phyloP scores from a whole-genome alignment of 2,329 filamentous ascomycete genomes.

The Westerdykella aurantiaca region DNA sequence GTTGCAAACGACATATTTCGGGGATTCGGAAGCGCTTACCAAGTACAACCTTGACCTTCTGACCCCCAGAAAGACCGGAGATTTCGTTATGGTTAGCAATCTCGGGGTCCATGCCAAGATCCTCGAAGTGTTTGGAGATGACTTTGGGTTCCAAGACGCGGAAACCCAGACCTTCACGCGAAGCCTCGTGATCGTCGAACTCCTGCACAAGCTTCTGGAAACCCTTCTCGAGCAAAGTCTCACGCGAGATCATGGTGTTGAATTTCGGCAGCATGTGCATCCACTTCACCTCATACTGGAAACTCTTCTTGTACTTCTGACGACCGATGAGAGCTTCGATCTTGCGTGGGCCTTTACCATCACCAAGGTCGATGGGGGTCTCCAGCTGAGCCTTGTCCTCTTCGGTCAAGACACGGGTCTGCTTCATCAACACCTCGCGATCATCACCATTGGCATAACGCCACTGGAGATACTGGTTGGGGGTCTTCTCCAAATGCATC shows the following conservation, averaged over 20 bases:
- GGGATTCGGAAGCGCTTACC: slow-evolving; percentile 54
- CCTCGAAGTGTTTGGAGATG: slow-evolving; percentile 97
- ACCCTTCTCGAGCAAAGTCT: slow-evolving; percentile 78
- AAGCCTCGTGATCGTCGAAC: slow-evolving; percentile 97
- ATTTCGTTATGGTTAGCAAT: slow-evolving; percentile 99
- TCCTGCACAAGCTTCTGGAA: slow-evolving; percentile 94
- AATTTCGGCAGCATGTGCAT: slow-evolving; percentile 78
- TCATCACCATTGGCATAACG: slow-evolving; percentile 96
- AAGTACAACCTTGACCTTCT: slow-evolving; percentile 98
- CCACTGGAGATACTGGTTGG: slow-evolving; percentile 98
- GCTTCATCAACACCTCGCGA: slow-evolving; percentile 94
- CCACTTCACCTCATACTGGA: slow-evolving; percentile 99
- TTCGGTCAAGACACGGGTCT: slow-evolving; percentile 82
- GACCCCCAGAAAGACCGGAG: slow-evolving; percentile 87
- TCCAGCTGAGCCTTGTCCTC: slow-evolving; percentile 89
- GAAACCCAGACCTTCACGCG: slow-evolving; percentile 96
- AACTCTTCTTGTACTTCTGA: slow-evolving; percentile 98
- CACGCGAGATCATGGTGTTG: slow-evolving; percentile 88
- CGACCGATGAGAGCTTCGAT: slow-evolving; percentile 89
- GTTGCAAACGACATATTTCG: slow-evolving; percentile 19
- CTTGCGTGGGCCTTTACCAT: slow-evolving; percentile 70
- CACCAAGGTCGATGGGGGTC: slow-evolving; percentile 75
- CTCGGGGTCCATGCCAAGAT: slow-evolving; percentile 90
- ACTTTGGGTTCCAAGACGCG: slow-evolving; percentile 86
- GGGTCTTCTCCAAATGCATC: slow-evolving; percentile 98